A percentile compares a stretch with the other conserved stretches of the same genome.
Conservation (phyloP, 176 grass and related monocot species). For the Hsuehochloa calcarea region DNA sequence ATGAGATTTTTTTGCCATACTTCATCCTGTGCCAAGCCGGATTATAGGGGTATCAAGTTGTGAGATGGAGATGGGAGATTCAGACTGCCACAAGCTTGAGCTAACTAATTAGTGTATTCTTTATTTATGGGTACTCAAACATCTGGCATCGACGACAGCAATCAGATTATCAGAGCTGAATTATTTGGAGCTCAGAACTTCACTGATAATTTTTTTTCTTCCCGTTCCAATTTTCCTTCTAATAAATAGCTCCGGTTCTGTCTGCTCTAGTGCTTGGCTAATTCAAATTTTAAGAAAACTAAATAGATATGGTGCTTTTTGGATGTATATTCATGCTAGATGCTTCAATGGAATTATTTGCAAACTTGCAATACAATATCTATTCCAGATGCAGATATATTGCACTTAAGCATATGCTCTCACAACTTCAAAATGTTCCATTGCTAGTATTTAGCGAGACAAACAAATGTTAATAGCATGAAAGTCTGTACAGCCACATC, state of each 20-base stretch:
- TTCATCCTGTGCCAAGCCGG: background rate
- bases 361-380: background rate
- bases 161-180: background rate
- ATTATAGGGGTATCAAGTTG: background rate
- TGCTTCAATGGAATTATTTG: background rate
- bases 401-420: background rate
- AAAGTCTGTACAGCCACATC: background rate
- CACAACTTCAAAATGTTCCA: background rate
- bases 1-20: background rate
- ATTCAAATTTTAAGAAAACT: background rate
- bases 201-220: background rate
- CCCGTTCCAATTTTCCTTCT: background rate
- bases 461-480: background rate
- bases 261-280: background rate
- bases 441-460: background rate
- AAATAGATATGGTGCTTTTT: background rate
- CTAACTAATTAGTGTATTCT: background rate
- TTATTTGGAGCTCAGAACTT: background rate
- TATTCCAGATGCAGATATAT: background rate
- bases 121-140: background rate
- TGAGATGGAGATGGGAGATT: background rate
- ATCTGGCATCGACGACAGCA: background rate
- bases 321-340: background rate
- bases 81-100: background rate
- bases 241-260: background rate